Base-by-base conservation (phyloP, 2,329 filamentous ascomycete species). In the Pseudogymnoascus sp. region DNA sequence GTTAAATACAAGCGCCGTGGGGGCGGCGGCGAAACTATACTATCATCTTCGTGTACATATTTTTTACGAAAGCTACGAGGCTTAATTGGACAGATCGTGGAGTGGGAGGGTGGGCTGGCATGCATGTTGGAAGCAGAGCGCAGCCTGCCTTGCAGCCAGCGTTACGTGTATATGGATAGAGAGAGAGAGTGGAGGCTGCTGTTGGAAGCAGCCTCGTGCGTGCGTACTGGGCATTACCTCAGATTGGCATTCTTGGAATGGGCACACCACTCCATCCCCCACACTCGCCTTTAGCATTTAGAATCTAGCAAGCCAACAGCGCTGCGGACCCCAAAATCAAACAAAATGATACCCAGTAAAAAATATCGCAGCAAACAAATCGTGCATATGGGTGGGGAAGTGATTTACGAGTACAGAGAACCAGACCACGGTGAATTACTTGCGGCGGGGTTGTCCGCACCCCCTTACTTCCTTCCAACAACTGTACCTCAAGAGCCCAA, bases 231-330 rank as follows among this genome's bases (percentile, higher is more conserved):
- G 23, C 41, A 52, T n/a, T 52, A 30, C 23, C 38, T 52, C 45
- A 18, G 45, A 52, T 52, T 52, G 41, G 41, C 41, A 18, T 52
- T 52, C 23, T 18, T 52, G 41, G 41, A 52, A 52, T 52, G 41
- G 23, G 26, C 45, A 52, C 45, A 52, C 45, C 45, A 52, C 45
- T 26, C 8, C 41, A 52, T 52, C 45, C 30, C 45, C 45, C 23
- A 52, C 45, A 52, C 45, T 52, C 45, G 45, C 45, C 45, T 52
- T 52, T 52, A 52, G 26, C 45, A 52, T 52, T 52, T 52, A 52
- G 45, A 52, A 52, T 52, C 19, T 52, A 52, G 26, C 26, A 18
- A 30, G 23, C 45, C 45, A 52, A 52, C n/a, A 30, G 45, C 2
- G 45, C 45, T 30, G n/a, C 9, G 30, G 45, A 52, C 26, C 45